phyloP scores from a whole-genome alignment of 495 filamentous ascomycete genomes.

The Talaromyces wortmannii region DNA sequence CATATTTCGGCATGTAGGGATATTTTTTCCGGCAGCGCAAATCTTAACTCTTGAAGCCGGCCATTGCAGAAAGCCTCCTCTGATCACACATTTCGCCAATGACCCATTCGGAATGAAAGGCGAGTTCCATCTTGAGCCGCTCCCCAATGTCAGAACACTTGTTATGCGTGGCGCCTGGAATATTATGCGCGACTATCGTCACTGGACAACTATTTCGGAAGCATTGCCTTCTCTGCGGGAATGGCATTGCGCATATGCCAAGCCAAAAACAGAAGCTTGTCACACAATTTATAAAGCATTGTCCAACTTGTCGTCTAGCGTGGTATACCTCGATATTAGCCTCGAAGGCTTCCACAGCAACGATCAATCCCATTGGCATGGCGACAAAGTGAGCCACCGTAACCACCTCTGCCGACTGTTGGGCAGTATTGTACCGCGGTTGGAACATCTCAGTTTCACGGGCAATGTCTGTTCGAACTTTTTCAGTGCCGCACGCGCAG shows the following conservation, averaged over 20 bases:
- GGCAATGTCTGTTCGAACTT: conserved; percentile 58
- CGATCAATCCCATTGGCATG: conserved; percentile 24
- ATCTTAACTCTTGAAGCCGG: conserved; percentile 69
- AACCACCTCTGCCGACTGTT: conserved; percentile 49
- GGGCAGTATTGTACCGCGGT: conserved; percentile 43
- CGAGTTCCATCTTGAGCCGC: conserved; percentile 26
- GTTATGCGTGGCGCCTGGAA: conserved; percentile 73
- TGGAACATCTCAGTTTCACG: conserved; percentile 61
- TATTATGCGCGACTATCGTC: conserved; percentile 56
- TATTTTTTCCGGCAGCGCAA: conserved; percentile 50
- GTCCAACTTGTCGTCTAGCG: conserved; percentile 37
- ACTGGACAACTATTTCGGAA: conserved; percentile 50
- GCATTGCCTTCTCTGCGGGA: conserved; percentile 61
- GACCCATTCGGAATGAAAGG: conserved; percentile 14
- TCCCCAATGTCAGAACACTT: conserved; percentile 49
- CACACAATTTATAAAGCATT: conserved; percentile 56
- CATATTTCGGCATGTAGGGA: conserved; percentile 52
- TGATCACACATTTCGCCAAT: conserved; percentile 47
- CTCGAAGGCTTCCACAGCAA: conserved; percentile 62
- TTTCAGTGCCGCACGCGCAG: conserved; percentile 36
- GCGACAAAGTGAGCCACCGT: conserved; percentile 11
- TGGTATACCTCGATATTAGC: conserved; percentile 56
- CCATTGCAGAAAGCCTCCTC: conserved; percentile 64
- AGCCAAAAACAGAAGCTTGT: conserved; percentile 61
- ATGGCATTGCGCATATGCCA: conserved; percentile 65